A percentile compares a stretch with the other conserved stretches of the same genome.
These are phyloP conservation scores for Pleurotus djamor DNA, from an alignment of 768 basidiomycete species.

Conservation along the genomic window DNA sequence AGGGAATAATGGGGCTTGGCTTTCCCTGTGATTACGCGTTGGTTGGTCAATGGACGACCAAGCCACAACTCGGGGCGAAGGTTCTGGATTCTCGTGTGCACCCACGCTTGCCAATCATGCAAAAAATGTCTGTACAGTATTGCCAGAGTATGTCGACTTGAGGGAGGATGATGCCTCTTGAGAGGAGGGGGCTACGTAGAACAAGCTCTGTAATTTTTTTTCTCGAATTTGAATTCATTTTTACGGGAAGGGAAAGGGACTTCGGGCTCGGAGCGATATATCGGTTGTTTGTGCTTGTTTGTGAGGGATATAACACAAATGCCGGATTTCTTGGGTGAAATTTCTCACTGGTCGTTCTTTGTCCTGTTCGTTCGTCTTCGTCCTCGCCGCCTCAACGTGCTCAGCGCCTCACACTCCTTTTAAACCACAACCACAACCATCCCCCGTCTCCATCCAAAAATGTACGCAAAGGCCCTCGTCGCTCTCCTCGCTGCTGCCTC, in stretches of 20 bases:
- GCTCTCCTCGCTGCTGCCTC: conserved; percentile 6
- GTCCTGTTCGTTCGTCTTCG: neutral
- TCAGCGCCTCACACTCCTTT: conserved; percentile 4
- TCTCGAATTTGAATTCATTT: too few relatives aligned
- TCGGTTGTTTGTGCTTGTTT: neutral
- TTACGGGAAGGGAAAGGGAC: too few relatives aligned
- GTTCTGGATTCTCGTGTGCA: neutral
- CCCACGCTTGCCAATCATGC: too few relatives aligned
- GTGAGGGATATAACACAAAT: neutral
- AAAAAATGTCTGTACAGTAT: too few relatives aligned
- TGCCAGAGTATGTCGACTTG: too few relatives aligned
- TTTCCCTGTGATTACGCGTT: neutral
- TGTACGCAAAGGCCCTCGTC: conserved; percentile 5
- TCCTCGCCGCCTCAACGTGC: conserved; percentile 6
- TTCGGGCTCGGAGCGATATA: too few relatives aligned
- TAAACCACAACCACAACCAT: neutral
- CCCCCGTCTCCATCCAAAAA: neutral
- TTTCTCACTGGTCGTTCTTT: conserved; percentile 1
- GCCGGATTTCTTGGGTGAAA: neutral
- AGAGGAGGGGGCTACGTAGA: too few relatives aligned
- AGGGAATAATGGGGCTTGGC: neutral
- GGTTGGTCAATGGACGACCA: neutral
- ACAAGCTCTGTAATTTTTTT: too few relatives aligned
- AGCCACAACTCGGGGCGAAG: neutral
- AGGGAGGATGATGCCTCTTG: too few relatives aligned